Conservation (phyloP, 2,329 filamentous ascomycete genomes). For the Sporothrix curviconia region DNA sequence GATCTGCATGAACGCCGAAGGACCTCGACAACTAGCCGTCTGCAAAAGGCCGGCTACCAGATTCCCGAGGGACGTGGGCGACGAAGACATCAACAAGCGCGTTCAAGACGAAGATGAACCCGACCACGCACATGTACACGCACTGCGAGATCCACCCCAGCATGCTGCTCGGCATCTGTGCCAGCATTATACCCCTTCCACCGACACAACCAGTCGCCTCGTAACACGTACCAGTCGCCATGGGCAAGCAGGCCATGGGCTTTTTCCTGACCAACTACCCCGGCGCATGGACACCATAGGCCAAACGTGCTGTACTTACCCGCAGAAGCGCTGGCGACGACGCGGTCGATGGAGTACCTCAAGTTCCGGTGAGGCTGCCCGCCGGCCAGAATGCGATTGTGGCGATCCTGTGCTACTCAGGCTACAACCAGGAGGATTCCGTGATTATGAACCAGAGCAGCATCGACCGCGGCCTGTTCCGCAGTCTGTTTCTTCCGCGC, state of each 20-base stretch:
- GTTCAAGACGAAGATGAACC: slow-evolving; percentile 83
- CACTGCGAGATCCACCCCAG: slow-evolving; percentile 99
- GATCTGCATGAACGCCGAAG: slow-evolving; percentile 98
- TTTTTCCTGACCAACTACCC: slow-evolving; percentile 97
- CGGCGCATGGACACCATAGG: slow-evolving; percentile 99
- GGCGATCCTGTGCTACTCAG: slow-evolving; percentile 93
- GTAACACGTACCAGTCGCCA: slow-evolving; percentile 98
- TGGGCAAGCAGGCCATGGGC: slow-evolving; percentile 99
- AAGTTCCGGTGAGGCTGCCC: slow-evolving; percentile 95
- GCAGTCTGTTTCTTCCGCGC: slow-evolving; percentile 96
- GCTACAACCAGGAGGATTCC: slow-evolving; percentile 99
- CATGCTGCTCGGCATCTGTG: slow-evolving; percentile 97
- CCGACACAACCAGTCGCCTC: slow-evolving; percentile 95
- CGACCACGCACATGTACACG: slow-evolving; percentile 84
- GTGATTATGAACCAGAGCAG: slow-evolving; percentile 99
- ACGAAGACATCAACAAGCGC: slow-evolving; percentile 74
- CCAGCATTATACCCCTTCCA: slow-evolving; percentile 99
- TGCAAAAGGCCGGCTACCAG: slow-evolving; percentile 44
- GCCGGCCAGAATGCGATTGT: slow-evolving; percentile 98
- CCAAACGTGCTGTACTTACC: slow-evolving; percentile 98
- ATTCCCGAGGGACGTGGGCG: slow-evolving; percentile 45
- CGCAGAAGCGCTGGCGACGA: slow-evolving; percentile 93
- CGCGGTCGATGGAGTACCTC: slow-evolving; percentile 95
- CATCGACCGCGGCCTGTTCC: slow-evolving; percentile 94
- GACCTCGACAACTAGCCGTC: slow-evolving; percentile 75